phyloP scores from a whole-genome alignment of 2,329 filamentous ascomycete genomes.

The Capronia coronata region DNA sequence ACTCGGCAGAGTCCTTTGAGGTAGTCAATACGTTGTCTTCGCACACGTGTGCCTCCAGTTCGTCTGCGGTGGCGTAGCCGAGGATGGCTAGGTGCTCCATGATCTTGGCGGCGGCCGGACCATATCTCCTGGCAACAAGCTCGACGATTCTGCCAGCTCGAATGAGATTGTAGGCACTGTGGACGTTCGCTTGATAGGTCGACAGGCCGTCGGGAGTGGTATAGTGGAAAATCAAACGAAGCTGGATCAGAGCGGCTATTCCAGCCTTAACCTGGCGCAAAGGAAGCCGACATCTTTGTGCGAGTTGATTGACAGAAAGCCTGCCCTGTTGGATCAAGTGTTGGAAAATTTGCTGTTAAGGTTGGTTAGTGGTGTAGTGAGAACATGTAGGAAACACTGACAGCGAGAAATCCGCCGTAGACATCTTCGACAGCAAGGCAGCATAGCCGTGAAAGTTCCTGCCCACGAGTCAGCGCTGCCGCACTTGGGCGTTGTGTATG shows the following conservation, averaged over 20 bases:
- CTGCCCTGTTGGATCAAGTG: slow-evolving; percentile 73
- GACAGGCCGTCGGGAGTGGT: slow-evolving; percentile 59
- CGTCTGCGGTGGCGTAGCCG: slow-evolving; percentile 60
- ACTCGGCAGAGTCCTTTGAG: not conserved
- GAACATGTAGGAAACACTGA: slow-evolving; percentile 46
- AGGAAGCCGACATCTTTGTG: slow-evolving; percentile 64
- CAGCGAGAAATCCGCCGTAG: slow-evolving; percentile 85
- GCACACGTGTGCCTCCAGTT: slow-evolving; percentile 36
- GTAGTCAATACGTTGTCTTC: not conserved
- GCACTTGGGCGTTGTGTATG: not conserved
- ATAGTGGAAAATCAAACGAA: slow-evolving; percentile 74
- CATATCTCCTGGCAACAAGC: slow-evolving; percentile 66
- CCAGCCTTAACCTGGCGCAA: slow-evolving; percentile 73
- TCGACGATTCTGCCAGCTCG: slow-evolving; percentile 76
- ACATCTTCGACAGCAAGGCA: slow-evolving; percentile 80
- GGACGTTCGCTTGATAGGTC: slow-evolving; percentile 76
- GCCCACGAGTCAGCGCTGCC: not conserved
- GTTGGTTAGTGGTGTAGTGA: slow-evolving; percentile 10
- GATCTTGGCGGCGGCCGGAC: slow-evolving; percentile 65
- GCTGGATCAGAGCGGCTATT: slow-evolving; percentile 77
- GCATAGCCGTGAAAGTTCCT: slow-evolving; percentile 71
- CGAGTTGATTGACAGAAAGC: slow-evolving; percentile 62
- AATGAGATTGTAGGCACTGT: slow-evolving; percentile 72
- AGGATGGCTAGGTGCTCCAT: slow-evolving; percentile 68
- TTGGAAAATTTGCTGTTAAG: slow-evolving; percentile 69